Evolutionary conservation across 208 protist genomes (phyloP), one percentile per base, ranked within the genome.

Genomic region (Porcisia deanei): DNA sequence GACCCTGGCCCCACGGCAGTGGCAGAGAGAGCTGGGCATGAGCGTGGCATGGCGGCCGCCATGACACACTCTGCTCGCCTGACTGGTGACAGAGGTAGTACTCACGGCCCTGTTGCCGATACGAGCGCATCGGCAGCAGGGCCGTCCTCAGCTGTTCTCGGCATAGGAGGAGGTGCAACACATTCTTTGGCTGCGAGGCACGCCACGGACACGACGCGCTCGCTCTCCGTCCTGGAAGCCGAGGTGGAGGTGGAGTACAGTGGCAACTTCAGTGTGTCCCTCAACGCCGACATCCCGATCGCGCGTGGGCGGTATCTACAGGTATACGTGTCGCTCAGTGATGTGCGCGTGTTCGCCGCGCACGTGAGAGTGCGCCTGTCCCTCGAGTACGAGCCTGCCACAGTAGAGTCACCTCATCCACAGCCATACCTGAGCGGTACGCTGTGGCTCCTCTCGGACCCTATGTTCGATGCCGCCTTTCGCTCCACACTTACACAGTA

Each of bases 211-310:
- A 82, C 77, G 8, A 77, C 77, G n/a, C 77, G 77, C 22, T 82
- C 77, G 3, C 77, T 82, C 39, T 82, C 77, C 22, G 72, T 77
- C 9, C 45, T 97, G n/a, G 90, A 97, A 58, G 66, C 89, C 1
- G 93, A 97, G 80, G 81, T 83, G 12, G 89, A 95, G 79, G 81
- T 95, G 64, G 90, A 97, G 82, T 97, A 97, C 82, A 78, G 76
- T 66, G 93, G 93, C 2, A 84, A 85, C 34, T 72, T 92, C 14
- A 89, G 89, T 57, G 80, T 89, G 10, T 90, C 86, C 14, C 83
- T 95, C 16, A 80, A 85, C 43, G 89, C 89, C 2, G 90, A 97
- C 73, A 68, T 97, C 45, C 88, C 83, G 45, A 82, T 97, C 74
- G 77, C 74, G 14, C 93, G 93, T 7, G 93, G 93, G 10, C 80